Base-by-base conservation (phyloP, 805 yeast genomes). In the Metschnikowia peoriensis region DNA sequence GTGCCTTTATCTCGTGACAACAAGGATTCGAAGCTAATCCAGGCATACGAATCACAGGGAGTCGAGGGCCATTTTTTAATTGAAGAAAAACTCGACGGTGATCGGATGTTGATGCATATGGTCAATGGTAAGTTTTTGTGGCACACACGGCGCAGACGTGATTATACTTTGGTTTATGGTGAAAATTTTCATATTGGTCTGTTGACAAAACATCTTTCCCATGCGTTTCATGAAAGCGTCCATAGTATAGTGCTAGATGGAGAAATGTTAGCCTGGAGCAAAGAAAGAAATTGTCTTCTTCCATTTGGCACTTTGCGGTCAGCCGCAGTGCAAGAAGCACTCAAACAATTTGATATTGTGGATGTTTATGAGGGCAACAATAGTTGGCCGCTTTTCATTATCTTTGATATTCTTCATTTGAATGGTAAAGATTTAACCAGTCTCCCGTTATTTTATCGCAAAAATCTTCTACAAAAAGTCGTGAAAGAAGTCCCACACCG, bases 41-140 rank as follows among this genome's bases (percentile, higher is more conserved):
- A 46, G 4, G 41, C 52, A 17, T 69, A 62, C 57, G 50, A 57
- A 2, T 28, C 44, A 1, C 42, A 54, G 37, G 50, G 51, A 2
- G 44, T 65, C 7, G 61, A 58, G 16, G 61, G 60, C 37, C 61
- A 66, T 42, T 89, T 90, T 61, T 78, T 77, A 48, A 82, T 93
- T 9, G 98, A 93, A 63, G 97, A 93, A 65, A 93, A 93, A 65
- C 79, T 91, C 71, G 97, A 93, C 67, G 99, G 98, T 2, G 97
- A 93, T 66, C 71, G 99, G 58, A 83, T 89, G 60, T 85, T 89
- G 49, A 58, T 91, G 44, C 99, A 93, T 65, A 81, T 83, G 71
- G 47, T 29, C 12, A 48, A 58, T 35, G 62, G 61, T 10, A 60
- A 59, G 6, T 80, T 79, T 63, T 73, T 72, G 54, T 85, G 77